Evolutionary conservation across 2,329 filamentous ascomycete genomes (phyloP).

Genomic region (Metarhizium anisopliae): DNA sequence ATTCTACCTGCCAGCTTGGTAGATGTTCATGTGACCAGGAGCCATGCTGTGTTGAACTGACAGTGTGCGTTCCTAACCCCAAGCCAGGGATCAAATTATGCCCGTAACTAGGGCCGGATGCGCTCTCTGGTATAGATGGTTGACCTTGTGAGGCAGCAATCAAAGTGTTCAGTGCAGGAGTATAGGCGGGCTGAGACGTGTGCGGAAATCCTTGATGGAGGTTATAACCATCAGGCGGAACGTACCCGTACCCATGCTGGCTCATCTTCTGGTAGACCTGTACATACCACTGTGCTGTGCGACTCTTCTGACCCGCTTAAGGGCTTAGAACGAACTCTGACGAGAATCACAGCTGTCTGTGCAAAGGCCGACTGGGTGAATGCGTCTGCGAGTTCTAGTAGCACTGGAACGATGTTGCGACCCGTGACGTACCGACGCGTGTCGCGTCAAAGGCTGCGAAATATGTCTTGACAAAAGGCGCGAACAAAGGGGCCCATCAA

Average conservation of each 20-base stretch:
- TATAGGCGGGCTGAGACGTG: constrained; percentile 9
- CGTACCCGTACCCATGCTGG: constrained; percentile 18
- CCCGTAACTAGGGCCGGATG: constrained; percentile 14
- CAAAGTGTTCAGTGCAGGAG: constrained; percentile 5
- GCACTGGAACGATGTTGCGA: background rate
- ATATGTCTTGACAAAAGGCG: background rate
- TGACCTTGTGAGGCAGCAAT: background rate
- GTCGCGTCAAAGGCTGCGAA: background rate
- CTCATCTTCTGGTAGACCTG: constrained; percentile 17
- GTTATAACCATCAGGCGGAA: constrained; percentile 14
- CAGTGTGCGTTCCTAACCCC: constrained; percentile 18
- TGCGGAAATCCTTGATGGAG: constrained; percentile 13
- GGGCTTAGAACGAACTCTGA: background rate
- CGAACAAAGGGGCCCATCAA: background rate
- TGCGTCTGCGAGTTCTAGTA: background rate
- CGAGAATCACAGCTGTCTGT: background rate
- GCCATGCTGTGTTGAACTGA: constrained; percentile 10
- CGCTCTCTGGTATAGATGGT: constrained; percentile 10
- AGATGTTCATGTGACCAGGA: constrained; percentile 6
- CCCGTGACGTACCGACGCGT: background rate
- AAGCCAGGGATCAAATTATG: constrained; percentile 25
- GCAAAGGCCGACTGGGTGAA: background rate
- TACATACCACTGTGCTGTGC: background rate
- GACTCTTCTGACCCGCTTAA: background rate
- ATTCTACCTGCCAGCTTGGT: background rate